Percentiles rank a stretch among this genome's conserved stretches.
Evolutionary conservation across 129 eudicot genomes (phyloP).

Genomic region (Deinandra increscens): DNA sequence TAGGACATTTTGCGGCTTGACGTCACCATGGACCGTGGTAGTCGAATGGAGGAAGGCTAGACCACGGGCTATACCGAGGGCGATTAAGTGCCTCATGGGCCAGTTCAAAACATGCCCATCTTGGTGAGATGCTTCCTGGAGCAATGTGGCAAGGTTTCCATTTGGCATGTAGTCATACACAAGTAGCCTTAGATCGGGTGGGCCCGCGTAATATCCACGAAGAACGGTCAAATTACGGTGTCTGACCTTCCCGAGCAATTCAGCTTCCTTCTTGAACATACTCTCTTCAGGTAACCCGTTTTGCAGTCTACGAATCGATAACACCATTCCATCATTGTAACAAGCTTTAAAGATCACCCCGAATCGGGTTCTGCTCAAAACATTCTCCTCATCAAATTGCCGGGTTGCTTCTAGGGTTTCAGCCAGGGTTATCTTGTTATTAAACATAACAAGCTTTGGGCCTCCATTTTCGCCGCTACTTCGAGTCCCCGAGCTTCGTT

Average conservation of each 20-base stretch:
- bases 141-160: conserved; percentile 78
- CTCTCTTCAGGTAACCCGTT: conserved; percentile 51
- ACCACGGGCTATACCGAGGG: conserved; percentile 86
- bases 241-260: conserved; percentile 64
- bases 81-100: conserved; percentile 97
- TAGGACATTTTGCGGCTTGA: conserved; percentile 77
- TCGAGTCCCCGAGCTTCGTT: conserved; percentile 63
- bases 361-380: conserved; percentile 59
- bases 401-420: conserved; percentile 88
- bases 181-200: conserved; percentile 67
- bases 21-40: conserved; percentile 68
- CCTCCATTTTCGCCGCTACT: conserved; percentile 70
- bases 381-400: conserved; percentile 84
- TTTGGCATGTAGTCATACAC: conserved; percentile 95
- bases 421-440: conserved; percentile 75
- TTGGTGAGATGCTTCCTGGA: conserved; percentile 94
- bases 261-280: conserved; percentile 74
- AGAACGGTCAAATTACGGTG: conserved; percentile 85
- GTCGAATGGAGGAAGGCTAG: conserved; percentile 64
- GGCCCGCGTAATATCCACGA: conserved; percentile 85
- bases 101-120: conserved; percentile 93
- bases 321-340: conserved; percentile 84
- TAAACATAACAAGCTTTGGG: conserved; percentile 90
- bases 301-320: conserved; percentile 67
- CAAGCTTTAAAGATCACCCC: conserved; percentile 80